Evolutionary conservation across 768 basidiomycete genomes (phyloP), one percentile per base, ranked within the genome.

Genomic region (Porphyrellus cyaneotinctus): DNA sequence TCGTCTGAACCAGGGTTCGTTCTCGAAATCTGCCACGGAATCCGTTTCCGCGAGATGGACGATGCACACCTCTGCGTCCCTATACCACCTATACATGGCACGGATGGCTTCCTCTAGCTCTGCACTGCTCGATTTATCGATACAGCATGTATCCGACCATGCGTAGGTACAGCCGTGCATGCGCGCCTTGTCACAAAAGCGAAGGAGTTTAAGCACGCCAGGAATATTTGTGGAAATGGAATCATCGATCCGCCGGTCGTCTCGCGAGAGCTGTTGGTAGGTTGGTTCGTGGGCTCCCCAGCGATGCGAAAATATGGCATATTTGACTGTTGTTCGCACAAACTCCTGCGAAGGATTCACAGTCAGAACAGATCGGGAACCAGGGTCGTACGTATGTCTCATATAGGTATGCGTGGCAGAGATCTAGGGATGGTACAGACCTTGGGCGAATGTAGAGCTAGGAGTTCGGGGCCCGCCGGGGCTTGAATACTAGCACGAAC

Each of bases 231-330:
- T 17, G 24, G 26, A 30, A 2, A 17, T 6, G 9, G 4, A 6
- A 18, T 46, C 37, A 22, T 44, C 20, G n/a, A 23, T 39, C 43
- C 48, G 37, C 1, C 13, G 5, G 12, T 39, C 33, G 26, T 43
- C n/a, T 18, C 8, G 49, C 10, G 24, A 35, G 30, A 58, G 18
- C 1, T 52, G 56, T 35, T 58, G 41, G 15, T 52, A 38, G 2
- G 49, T 32, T 6, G 49, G 56, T 44, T 58, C 56, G 10, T 38
- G 41, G 18, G 56, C 26, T 9, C 49, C 56, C 56, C 49, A 58
- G 8, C 56, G 56, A 26, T 57, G 56, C 22, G 56, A 58, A 18
- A 58, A 47, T 22, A 58, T 43, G n/a, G 57, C 57, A 15, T 58
- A 58, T 42, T 37, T 49, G 43, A 58, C 18, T 7, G 51, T 50